Evolutionary conservation across 2,329 filamentous ascomycete species (phyloP).

Genomic region (Chrysoporthe cubensis): DNA sequence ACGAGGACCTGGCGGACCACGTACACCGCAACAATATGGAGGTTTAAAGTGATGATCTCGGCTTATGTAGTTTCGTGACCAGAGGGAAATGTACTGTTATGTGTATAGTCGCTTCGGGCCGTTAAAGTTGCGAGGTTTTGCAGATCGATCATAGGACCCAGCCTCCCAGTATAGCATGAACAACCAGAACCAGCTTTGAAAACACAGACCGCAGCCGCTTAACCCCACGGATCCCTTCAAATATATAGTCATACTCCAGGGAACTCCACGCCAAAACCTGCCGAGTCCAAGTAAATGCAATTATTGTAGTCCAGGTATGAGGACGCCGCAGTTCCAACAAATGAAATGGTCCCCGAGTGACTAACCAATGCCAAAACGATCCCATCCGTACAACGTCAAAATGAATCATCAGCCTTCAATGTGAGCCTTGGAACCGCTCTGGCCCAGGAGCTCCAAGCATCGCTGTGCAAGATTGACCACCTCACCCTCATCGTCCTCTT

Average conservation of each 20-base stretch:
- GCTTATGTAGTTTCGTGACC: conserved; percentile 16
- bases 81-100: neutral
- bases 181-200: conserved; percentile 21
- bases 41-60: conserved; percentile 13
- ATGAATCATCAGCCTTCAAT: conserved; percentile 69
- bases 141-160: conserved; percentile 17
- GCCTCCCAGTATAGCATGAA: conserved; percentile 22
- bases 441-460: conserved; percentile 84
- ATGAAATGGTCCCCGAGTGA: conserved; percentile 13
- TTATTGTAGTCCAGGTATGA: conserved; percentile 37
- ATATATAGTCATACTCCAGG: conserved; percentile 43
- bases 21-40: conserved; percentile 7
- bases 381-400: conserved; percentile 9
- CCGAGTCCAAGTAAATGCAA: conserved; percentile 43
- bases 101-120: conserved; percentile 2
- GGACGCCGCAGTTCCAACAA: conserved; percentile 28
- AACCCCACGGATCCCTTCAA: conserved; percentile 32
- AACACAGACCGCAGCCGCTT: conserved; percentile 30
- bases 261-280: conserved; percentile 47
- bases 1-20: conserved; percentile 10
- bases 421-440: conserved; percentile 75
- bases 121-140: conserved; percentile 19
- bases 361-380: conserved; percentile 24
- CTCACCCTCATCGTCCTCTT: conserved; percentile 89
- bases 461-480: conserved; percentile 89